phyloP scores from a whole-genome alignment of 371 early-diverging fungal species.

The Rhizomucor miehei region DNA sequence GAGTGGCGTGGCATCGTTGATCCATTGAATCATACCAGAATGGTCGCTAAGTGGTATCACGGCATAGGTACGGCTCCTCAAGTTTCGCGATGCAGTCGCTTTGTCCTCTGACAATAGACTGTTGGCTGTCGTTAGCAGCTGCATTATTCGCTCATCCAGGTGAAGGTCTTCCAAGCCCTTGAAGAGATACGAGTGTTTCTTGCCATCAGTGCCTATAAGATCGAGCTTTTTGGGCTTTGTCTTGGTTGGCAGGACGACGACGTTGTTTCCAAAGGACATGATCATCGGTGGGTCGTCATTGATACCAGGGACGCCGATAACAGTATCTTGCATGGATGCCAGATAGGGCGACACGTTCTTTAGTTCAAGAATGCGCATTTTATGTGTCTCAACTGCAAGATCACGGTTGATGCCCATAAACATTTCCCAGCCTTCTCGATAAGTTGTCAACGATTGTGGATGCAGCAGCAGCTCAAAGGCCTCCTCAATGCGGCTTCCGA shows the following conservation, averaged over 20 bases:
- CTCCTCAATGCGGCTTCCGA: slow-evolving; percentile 45
- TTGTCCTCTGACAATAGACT: slow-evolving; percentile 61
- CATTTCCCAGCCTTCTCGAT: slow-evolving; percentile 56
- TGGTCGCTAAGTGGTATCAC: slow-evolving; percentile 93
- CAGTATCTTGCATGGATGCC: slow-evolving; percentile 40
- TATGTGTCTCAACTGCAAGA: slow-evolving; percentile 59
- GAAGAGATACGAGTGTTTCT: slow-evolving; percentile 74
- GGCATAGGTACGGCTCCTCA: slow-evolving; percentile 80
- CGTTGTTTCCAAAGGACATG: slow-evolving; percentile 54
- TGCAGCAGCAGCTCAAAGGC: slow-evolving; percentile 51
- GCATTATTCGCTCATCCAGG: slow-evolving; percentile 91
- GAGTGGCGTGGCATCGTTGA: slow-evolving; percentile 79
- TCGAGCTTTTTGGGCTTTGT: slow-evolving; percentile 89
- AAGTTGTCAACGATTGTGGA: slow-evolving; percentile 48
- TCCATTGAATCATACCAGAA: slow-evolving; percentile 98
- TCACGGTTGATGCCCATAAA: slow-evolving; percentile 56
- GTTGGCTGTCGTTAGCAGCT: slow-evolving; percentile 73
- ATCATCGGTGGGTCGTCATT: slow-evolving; percentile 38
- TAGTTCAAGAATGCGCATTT: slow-evolving; percentile 53
- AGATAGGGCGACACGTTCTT: slow-evolving; percentile 67
- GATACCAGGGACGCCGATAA: slow-evolving; percentile 67
- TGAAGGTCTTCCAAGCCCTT: slow-evolving; percentile 93
- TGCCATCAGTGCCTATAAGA: slow-evolving; percentile 74
- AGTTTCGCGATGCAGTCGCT: slow-evolving; percentile 36
- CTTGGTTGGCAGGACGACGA: slow-evolving; percentile 77